These are phyloP conservation scores for Aphanomyces stellatus DNA, from an alignment of 352 stramenopile species.

Conservation along the genomic window DNA sequence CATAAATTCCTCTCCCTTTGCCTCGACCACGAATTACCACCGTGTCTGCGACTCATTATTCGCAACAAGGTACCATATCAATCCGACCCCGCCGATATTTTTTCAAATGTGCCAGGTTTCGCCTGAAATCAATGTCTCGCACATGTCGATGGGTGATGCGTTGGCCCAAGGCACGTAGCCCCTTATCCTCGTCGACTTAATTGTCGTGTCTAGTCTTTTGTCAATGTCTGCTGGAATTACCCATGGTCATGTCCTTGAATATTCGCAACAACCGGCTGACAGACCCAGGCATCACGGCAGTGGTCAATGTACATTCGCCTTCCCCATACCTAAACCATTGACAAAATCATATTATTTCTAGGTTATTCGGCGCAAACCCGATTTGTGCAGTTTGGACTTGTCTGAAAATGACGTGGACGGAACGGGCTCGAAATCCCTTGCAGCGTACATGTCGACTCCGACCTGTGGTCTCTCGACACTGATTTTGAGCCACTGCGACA, in stretches of 20 bases:
- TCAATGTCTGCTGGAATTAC: constrained; percentile 51
- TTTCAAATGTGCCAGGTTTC: constrained; percentile 43
- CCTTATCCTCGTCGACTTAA: not conserved
- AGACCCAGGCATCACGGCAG: constrained; percentile 54
- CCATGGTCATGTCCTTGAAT: constrained; percentile 68
- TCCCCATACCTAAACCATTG: too few relatives aligned
- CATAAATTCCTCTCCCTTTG: constrained; percentile 70
- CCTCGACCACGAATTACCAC: constrained; percentile 58
- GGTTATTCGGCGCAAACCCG: constrained; percentile 28
- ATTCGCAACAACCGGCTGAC: constrained; percentile 75
- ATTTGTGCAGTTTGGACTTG: constrained; percentile 70
- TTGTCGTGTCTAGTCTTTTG: constrained; percentile 34
- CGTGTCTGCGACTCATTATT: constrained; percentile 63
- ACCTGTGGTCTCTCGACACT: constrained; percentile 49
- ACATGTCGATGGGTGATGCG: constrained; percentile 73
- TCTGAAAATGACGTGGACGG: constrained; percentile 82
- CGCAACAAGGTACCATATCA: constrained; percentile 34
- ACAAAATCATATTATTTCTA: not conserved
- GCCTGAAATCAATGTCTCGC: constrained; percentile 72
- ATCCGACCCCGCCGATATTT: too few relatives aligned
- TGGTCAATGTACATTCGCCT: constrained; percentile 36
- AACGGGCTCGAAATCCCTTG: constrained; percentile 38
- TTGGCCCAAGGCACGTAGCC: constrained; percentile 27
- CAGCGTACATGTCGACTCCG: constrained; percentile 42
- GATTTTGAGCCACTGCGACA: not conserved